These are phyloP conservation scores for Recurvomyces mirabilis DNA, from an alignment of 495 filamentous ascomycete genomes.

Conservation along the genomic window DNA sequence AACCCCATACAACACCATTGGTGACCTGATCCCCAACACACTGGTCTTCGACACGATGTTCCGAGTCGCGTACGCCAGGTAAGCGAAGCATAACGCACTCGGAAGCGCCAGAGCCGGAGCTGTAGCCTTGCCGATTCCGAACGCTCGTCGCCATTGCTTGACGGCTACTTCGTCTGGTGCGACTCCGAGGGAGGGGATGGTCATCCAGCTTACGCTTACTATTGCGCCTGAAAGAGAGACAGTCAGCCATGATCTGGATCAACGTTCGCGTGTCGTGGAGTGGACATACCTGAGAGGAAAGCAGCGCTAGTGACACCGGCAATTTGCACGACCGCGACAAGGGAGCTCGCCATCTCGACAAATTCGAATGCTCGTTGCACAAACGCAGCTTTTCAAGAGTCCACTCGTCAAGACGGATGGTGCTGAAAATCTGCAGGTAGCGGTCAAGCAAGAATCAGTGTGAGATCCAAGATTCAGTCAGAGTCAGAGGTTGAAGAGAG, in stretches of 20 bases:
- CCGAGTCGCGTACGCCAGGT: neutral
- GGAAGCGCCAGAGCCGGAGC: constrained; percentile 6
- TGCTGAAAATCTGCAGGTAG: no score
- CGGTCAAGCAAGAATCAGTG: no score
- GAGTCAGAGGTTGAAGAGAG: no score
- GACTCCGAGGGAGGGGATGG: neutral
- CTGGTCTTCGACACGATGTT: neutral
- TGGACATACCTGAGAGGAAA: constrained; percentile 4
- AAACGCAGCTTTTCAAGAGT: neutral
- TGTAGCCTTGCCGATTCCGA: neutral
- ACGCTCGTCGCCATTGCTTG: constrained; percentile 8
- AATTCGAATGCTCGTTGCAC: neutral
- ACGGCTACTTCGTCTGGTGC: constrained; percentile 1
- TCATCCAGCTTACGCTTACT: neutral
- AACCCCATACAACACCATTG: constrained; percentile 4
- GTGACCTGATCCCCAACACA: neutral
- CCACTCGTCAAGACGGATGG: neutral
- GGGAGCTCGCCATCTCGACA: neutral
- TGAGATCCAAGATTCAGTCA: no score
- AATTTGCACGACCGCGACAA: neutral
- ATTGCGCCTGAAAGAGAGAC: neutral
- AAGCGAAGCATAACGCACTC: constrained; percentile 2
- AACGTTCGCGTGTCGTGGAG: no score
- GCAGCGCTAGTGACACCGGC: constrained; percentile 2
- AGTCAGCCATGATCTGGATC: no score